Evolutionary conservation across 2,329 filamentous ascomycete species (phyloP).

Genomic region (Dissoconium aciculare): DNA sequence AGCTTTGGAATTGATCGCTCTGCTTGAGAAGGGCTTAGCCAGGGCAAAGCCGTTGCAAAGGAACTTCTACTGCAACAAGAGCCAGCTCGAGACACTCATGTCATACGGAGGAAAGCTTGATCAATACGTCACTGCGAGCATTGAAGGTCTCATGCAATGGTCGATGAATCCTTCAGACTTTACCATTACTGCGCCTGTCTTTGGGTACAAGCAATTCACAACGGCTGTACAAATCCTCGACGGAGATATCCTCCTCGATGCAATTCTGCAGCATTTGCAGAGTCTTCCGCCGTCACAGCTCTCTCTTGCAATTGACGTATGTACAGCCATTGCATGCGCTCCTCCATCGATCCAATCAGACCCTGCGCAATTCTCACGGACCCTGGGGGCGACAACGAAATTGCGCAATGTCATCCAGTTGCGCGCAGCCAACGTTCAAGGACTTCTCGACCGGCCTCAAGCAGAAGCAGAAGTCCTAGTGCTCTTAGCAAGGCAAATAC

Average conservation of each 20-base stretch:
- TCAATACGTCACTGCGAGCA: conserved; percentile 45
- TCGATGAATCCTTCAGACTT: conserved; percentile 21
- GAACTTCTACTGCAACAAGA: conserved; percentile 46
- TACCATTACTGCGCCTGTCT: conserved; percentile 34
- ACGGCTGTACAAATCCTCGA: conserved; percentile 47
- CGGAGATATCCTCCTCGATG: conserved; percentile 42
- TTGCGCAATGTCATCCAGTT: conserved; percentile 25
- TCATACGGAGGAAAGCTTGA: conserved; percentile 15
- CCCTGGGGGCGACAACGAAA: conserved; percentile 26
- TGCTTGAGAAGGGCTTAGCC: conserved; percentile 42
- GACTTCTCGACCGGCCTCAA: conserved; percentile 43
- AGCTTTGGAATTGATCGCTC: conserved; percentile 49
- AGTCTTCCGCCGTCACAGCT: conserved; percentile 44
- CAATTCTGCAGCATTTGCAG: conserved; percentile 54
- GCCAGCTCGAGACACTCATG: conserved; percentile 54
- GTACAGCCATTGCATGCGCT: conserved; percentile 52
- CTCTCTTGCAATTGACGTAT: conserved; percentile 52
- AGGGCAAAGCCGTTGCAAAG: conserved; percentile 38
- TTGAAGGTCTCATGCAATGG: conserved; percentile 54
- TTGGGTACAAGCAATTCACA: conserved; percentile 57
- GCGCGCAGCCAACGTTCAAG: conserved; percentile 36
- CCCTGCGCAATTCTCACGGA: conserved; percentile 13
- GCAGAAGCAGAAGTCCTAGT: conserved; percentile 39
- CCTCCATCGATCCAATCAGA: conserved; percentile 31
- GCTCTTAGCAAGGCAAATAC: conserved; percentile 19